phyloP scores from a whole-genome alignment of 2,329 filamentous ascomycete genomes.

The Calonectria honghensis region DNA sequence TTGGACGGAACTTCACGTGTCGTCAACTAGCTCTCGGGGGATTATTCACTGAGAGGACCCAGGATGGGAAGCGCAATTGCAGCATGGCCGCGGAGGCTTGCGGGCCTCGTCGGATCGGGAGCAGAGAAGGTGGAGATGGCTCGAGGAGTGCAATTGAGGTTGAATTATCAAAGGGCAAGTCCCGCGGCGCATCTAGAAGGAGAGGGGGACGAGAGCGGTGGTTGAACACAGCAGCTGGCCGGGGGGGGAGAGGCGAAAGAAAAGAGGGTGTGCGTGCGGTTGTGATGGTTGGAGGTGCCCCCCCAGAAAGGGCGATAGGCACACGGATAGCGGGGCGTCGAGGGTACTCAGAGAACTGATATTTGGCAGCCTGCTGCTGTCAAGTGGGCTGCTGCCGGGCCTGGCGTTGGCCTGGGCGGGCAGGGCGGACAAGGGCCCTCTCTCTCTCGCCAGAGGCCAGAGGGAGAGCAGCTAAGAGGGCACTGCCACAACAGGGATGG shows the following conservation, averaged over 20 bases:
- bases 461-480: constrained; percentile 34
- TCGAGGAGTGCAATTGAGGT: constrained; percentile 45
- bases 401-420: constrained; percentile 10
- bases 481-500: constrained; percentile 46
- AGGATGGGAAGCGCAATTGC: constrained; percentile 52
- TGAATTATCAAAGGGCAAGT: constrained; percentile 46
- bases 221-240: constrained; percentile 54
- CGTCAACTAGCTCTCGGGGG: constrained; percentile 49
- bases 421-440: constrained; percentile 13
- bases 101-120: constrained; percentile 44
- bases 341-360: constrained; percentile 25
- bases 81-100: constrained; percentile 58
- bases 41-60: constrained; percentile 53
- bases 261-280: constrained; percentile 40
- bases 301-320: constrained; percentile 34
- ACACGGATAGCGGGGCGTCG: constrained; percentile 40
- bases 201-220: constrained; percentile 45
- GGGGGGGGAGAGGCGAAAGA: constrained; percentile 43
- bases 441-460: background rate
- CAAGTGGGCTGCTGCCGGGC: constrained; percentile 32
- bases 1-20: constrained; percentile 44
- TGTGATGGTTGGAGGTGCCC: constrained; percentile 36
- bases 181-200: constrained; percentile 48
- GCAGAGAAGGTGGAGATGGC: constrained; percentile 22
- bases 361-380: constrained; percentile 38